Evolutionary conservation across 768 basidiomycete species (phyloP).

Genomic region (Leccinum variicolor): DNA sequence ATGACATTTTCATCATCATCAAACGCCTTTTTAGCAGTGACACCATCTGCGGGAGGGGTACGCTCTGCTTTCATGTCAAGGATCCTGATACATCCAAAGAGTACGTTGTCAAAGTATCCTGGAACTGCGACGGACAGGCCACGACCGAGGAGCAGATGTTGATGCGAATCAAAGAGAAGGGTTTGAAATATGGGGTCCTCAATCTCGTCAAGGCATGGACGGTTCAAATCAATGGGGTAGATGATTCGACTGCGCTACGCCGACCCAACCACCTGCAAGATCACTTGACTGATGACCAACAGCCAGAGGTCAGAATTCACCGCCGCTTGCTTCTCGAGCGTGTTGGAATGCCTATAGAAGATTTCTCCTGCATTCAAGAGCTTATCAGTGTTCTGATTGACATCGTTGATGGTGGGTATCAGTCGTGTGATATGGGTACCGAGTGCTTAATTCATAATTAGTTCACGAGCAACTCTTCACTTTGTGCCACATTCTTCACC

Average conservation of each 20-base stretch:
- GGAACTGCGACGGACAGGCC: background rate
- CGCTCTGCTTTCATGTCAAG: background rate
- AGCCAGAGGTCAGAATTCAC: background rate
- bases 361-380: background rate
- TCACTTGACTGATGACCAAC: background rate
- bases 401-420: background rate
- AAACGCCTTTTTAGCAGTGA: background rate
- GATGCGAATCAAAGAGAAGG: background rate
- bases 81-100: background rate
- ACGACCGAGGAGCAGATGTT: background rate
- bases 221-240: background rate
- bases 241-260: background rate
- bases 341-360: background rate
- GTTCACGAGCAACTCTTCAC: background rate
- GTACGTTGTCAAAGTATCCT: background rate
- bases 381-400: background rate
- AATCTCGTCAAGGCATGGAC: background rate
- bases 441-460: background rate
- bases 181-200: background rate
- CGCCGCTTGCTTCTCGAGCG: background rate
- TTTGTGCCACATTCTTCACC: background rate
- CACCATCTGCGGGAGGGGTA: background rate
- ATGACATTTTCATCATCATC: background rate
- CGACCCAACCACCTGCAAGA: background rate
- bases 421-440: background rate